phyloP scores from a whole-genome alignment of 2,329 filamentous ascomycete species.

The Emericellopsis atlantica region DNA sequence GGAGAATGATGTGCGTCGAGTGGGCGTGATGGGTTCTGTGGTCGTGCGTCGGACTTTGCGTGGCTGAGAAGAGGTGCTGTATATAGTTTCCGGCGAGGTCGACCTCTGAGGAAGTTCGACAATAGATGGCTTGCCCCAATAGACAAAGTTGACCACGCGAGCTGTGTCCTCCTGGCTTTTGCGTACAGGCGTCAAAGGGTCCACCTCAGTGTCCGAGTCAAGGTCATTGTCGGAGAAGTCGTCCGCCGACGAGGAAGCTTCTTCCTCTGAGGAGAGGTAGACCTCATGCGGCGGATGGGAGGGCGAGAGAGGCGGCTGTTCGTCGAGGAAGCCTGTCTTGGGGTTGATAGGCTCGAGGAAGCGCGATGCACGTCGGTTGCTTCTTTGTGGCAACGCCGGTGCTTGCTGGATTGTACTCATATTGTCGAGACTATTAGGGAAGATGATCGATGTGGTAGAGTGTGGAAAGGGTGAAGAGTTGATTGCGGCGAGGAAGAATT shows the following conservation, averaged over 20 bases:
- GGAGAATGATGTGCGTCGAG: slow-evolving; percentile 18
- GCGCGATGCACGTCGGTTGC: slow-evolving; percentile 26
- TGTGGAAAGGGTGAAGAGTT: neutral
- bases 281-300: slow-evolving; percentile 40
- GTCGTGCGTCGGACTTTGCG: slow-evolving; percentile 14
- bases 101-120: slow-evolving; percentile 34
- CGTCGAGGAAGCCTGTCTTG: slow-evolving; percentile 6
- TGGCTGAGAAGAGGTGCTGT: slow-evolving; percentile 6
- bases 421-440: too few species aligned
- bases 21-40: slow-evolving; percentile 16
- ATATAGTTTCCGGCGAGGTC: slow-evolving; percentile 3
- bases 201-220: slow-evolving; percentile 28
- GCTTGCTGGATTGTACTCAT: neutral
- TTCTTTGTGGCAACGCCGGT: slow-evolving; percentile 31
- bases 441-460: neutral
- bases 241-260: slow-evolving; percentile 49
- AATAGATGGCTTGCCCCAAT: slow-evolving; percentile 45
- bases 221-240: slow-evolving; percentile 43
- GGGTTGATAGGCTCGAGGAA: slow-evolving; percentile 19
- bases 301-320: slow-evolving; percentile 18
- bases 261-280: slow-evolving; percentile 55
- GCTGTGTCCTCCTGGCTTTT: slow-evolving; percentile 43
- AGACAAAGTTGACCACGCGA: slow-evolving; percentile 45
- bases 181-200: slow-evolving; percentile 1
- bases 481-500: too few species aligned